These are phyloP conservation scores for Tetrahymena thermophila DNA, from an alignment of 73 alveolate species.

Conservation along the genomic window DNA sequence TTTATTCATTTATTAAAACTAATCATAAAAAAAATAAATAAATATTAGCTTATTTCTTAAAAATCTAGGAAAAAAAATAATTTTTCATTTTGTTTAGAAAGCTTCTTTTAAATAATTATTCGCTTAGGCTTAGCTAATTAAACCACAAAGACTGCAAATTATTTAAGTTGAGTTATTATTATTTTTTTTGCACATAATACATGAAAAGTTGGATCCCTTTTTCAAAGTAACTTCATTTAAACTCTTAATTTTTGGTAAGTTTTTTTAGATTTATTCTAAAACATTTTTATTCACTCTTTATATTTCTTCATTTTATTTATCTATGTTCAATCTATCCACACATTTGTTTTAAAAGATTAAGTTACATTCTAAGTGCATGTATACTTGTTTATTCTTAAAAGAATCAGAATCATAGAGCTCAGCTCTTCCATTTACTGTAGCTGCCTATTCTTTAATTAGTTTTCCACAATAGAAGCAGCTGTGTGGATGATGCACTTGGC, in stretches of 20 bases:
- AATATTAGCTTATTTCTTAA: too few relatives aligned
- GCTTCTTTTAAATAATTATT: background rate
- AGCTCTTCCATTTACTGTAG: background rate
- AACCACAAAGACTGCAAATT: background rate
- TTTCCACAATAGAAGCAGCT: background rate
- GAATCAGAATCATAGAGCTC: background rate
- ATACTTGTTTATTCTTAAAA: background rate
- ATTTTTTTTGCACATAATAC: background rate
- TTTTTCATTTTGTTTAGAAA: background rate
- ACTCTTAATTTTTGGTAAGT: background rate
- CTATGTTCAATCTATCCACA: background rate
- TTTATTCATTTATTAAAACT: too few relatives aligned
- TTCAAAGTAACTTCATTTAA: background rate
- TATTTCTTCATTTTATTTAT: background rate
- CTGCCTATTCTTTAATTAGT: background rate
- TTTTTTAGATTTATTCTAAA: background rate
- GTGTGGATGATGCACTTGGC: background rate
- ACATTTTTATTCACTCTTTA: background rate
- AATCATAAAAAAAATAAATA: too few relatives aligned
- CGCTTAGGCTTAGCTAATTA: background rate
- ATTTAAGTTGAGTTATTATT: background rate
- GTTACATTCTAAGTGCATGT: background rate
- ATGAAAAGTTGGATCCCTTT: background rate
- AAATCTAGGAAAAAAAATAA: too few relatives aligned
- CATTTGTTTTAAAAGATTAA: background rate